Conservation (phyloP, 2,329 filamentous ascomycete species). For the Exophiala aquamarina region DNA sequence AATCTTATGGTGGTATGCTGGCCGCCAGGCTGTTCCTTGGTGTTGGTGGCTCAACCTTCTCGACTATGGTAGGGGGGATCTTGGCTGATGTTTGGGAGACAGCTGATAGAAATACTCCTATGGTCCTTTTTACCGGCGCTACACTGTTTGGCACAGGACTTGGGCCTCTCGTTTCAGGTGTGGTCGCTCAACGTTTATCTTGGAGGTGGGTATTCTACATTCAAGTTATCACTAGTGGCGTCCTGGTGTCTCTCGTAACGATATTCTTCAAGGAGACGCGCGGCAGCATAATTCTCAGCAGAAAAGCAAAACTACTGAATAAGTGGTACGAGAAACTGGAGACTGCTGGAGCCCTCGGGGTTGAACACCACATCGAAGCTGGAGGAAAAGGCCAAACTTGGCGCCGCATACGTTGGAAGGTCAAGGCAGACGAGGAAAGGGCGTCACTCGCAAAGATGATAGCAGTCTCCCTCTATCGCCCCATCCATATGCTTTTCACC, state of each 20-base stretch:
- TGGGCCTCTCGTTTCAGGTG: slow-evolving; percentile 71
- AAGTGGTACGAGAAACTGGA: slow-evolving; percentile 77
- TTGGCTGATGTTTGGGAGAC: slow-evolving; percentile 83
- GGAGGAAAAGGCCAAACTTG: slow-evolving; percentile 25
- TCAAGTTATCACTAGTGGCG: slow-evolving; percentile 69
- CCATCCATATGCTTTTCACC: slow-evolving; percentile 53
- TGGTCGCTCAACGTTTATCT: slow-evolving; percentile 64
- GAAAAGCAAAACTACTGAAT: slow-evolving; percentile 73
- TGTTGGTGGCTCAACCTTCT: slow-evolving; percentile 68
- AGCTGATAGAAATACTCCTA: slow-evolving; percentile 78
- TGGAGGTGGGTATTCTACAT: slow-evolving; percentile 93
- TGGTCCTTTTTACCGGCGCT: slow-evolving; percentile 79
- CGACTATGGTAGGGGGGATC: slow-evolving; percentile 89
- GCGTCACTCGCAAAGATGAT: slow-evolving; percentile 24
- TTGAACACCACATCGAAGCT: slow-evolving; percentile 60
- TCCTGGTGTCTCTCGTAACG: slow-evolving; percentile 64
- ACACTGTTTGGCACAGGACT: slow-evolving; percentile 78
- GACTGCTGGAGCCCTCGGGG: slow-evolving; percentile 55
- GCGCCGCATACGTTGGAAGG: slow-evolving; percentile 27
- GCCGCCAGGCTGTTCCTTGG: slow-evolving; percentile 71
- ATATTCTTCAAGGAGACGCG: slow-evolving; percentile 79
- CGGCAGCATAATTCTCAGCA: slow-evolving; percentile 73
- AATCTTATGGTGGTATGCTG: slow-evolving; percentile 70
- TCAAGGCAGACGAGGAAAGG: slow-evolving; percentile 25
- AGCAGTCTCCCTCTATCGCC: slow-evolving; percentile 22